phyloP scores from a whole-genome alignment of 139 green algal genomes.

The Chlorella sp. region DNA sequence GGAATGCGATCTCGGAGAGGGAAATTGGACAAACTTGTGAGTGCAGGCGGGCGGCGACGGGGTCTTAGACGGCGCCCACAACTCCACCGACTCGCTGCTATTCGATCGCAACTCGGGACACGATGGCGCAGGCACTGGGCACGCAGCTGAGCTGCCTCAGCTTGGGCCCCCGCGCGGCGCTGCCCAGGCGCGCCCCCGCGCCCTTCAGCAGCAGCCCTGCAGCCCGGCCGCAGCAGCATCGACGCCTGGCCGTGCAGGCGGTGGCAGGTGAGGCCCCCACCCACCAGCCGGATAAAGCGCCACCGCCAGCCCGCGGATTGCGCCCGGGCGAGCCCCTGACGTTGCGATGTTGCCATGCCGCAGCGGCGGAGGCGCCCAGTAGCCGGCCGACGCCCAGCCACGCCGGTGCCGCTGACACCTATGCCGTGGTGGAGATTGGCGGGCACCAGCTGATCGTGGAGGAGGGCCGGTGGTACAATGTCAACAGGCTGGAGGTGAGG shows the following conservation, averaged over 20 bases:
- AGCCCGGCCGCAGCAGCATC: not conserved
- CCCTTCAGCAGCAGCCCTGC: not conserved
- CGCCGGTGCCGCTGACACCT: constrained; percentile 56
- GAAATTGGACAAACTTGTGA: too few relatives aligned
- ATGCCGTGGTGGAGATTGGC: constrained; percentile 89
- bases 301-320: not conserved
- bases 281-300: not conserved
- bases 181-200: not conserved
- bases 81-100: too few relatives aligned
- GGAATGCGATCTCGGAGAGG: too few relatives aligned
- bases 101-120: too few relatives aligned
- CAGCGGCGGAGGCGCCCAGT: not conserved
- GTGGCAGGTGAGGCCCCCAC: not conserved
- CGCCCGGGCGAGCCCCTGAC: not conserved
- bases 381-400: constrained; percentile 28
- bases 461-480: constrained; percentile 91
- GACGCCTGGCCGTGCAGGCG: not conserved
- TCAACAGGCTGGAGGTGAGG: constrained; percentile 86
- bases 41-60: too few relatives aligned
- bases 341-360: constrained; percentile 3
- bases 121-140: too few relatives aligned
- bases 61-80: too few relatives aligned
- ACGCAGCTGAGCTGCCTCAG: too few relatives aligned
- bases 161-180: not conserved
- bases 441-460: constrained; percentile 92